Conservation (phyloP, 768 basidiomycete genomes). For the Termitomyces heimii region DNA sequence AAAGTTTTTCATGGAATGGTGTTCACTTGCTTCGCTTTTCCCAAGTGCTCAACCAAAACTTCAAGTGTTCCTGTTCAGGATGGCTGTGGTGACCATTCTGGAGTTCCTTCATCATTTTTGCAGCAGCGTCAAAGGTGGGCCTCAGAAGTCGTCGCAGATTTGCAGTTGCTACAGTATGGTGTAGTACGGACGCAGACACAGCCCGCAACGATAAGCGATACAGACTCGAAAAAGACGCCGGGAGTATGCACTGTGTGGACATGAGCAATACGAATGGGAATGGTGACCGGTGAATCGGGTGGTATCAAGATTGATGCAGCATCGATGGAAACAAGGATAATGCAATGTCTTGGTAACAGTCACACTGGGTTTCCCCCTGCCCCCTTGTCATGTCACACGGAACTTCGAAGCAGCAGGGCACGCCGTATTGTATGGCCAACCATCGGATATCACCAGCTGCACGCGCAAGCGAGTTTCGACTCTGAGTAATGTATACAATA, state of each 20-base stretch:
- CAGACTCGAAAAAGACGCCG: constrained; percentile 41
- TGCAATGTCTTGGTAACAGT: too few relatives aligned
- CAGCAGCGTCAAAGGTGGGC: constrained; percentile 50
- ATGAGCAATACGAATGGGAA: neutral
- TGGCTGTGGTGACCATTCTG: constrained; percentile 20
- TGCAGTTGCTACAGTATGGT: constrained; percentile 36
- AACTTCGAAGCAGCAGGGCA: neutral
- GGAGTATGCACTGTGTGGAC: constrained; percentile 17
- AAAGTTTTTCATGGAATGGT: neutral
- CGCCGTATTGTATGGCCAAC: neutral
- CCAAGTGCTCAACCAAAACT: constrained; percentile 46
- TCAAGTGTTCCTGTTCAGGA: constrained; percentile 22
- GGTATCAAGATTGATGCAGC: too few relatives aligned
- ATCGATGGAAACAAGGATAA: neutral
- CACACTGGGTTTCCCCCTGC: neutral
- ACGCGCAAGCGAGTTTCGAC: neutral
- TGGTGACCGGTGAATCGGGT: neutral
- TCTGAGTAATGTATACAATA: neutral
- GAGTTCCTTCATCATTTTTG: constrained; percentile 33
- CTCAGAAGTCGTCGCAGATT: constrained; percentile 46
- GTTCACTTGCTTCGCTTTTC: constrained; percentile 45
- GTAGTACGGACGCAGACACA: constrained; percentile 51
- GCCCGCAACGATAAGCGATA: constrained; percentile 58
- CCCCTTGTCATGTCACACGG: neutral
- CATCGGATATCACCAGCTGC: neutral